These are phyloP conservation scores for Solanum pinnatisectum DNA, from an alignment of 257 asterid genomes.

Conservation along the genomic window DNA sequence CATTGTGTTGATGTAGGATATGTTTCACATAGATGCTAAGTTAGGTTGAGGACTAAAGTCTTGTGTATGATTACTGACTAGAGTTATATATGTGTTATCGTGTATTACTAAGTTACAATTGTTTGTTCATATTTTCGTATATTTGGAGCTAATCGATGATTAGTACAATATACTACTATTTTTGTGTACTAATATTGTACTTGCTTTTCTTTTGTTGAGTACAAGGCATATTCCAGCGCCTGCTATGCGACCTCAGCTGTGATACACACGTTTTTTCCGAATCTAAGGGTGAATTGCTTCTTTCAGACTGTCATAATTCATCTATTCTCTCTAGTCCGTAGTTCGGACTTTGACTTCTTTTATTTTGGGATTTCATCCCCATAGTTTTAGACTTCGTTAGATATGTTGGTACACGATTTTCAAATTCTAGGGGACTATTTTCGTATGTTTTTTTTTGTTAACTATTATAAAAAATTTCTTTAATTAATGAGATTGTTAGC, in stretches of 20 bases:
- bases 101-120: background rate
- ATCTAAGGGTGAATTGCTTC: background rate
- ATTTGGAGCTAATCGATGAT: too few species aligned
- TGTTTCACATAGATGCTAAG: background rate
- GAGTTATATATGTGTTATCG: background rate
- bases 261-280: background rate
- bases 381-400: background rate
- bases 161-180: too few species aligned
- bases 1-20: background rate
- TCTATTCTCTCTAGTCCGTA: background rate
- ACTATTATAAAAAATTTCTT: background rate
- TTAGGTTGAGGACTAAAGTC: background rate
- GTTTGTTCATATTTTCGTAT: background rate
- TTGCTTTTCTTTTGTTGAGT: background rate
- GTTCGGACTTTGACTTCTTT: background rate
- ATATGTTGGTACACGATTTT: background rate
- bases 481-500: background rate
- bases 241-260: background rate
- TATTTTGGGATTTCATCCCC: background rate
- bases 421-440: background rate
- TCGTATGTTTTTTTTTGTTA: background rate
- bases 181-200: background rate
- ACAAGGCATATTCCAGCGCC: background rate
- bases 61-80: background rate
- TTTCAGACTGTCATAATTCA: background rate